These are phyloP conservation scores for Saturnispora halmiae DNA, from an alignment of 805 yeast species.

Conservation along the genomic window DNA sequence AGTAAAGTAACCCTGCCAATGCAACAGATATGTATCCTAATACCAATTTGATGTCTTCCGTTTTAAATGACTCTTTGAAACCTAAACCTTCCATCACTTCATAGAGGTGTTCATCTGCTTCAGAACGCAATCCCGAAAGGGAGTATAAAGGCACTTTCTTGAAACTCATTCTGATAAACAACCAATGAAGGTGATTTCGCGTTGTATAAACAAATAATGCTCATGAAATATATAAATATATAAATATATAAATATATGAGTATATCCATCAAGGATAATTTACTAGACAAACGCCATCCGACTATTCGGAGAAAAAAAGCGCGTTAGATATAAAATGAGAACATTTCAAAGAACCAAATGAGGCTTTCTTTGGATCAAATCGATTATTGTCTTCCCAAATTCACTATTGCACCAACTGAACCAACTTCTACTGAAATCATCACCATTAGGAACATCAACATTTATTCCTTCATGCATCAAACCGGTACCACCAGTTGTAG, in stretches of 20 bases:
- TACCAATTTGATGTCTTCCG: slow-evolving; percentile 39
- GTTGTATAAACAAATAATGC: background rate
- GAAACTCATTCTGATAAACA: slow-evolving; percentile 10
- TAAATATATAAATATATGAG: too few species aligned
- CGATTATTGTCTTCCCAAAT: slow-evolving; percentile 78
- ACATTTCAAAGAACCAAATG: slow-evolving; percentile 50
- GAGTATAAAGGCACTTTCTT: slow-evolving; percentile 34
- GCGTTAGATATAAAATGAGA: too few species aligned
- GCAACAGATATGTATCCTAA: slow-evolving; percentile 41
- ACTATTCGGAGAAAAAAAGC: too few species aligned
- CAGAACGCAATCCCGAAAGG: slow-evolving; percentile 37
- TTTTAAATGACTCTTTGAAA: slow-evolving; percentile 37
- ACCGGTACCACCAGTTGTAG: slow-evolving; percentile 65
- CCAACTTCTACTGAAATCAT: slow-evolving; percentile 71
- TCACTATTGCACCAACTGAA: slow-evolving; percentile 93
- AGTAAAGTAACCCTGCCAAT: slow-evolving; percentile 38
- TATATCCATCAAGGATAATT: too few species aligned
- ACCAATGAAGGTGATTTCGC: too few species aligned
- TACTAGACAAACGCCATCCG: too few species aligned
- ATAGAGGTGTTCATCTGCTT: slow-evolving; percentile 42
- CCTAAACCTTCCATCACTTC: slow-evolving; percentile 35
- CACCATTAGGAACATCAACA: slow-evolving; percentile 44
- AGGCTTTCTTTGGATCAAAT: slow-evolving; percentile 66
- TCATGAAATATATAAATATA: slow-evolving; percentile 1
- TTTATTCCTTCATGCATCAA: slow-evolving; percentile 76